A percentile compares a stretch with the other conserved stretches of the same genome.
Conservation (phyloP, 106 monocot species). For the Agapanthus africanus region DNA sequence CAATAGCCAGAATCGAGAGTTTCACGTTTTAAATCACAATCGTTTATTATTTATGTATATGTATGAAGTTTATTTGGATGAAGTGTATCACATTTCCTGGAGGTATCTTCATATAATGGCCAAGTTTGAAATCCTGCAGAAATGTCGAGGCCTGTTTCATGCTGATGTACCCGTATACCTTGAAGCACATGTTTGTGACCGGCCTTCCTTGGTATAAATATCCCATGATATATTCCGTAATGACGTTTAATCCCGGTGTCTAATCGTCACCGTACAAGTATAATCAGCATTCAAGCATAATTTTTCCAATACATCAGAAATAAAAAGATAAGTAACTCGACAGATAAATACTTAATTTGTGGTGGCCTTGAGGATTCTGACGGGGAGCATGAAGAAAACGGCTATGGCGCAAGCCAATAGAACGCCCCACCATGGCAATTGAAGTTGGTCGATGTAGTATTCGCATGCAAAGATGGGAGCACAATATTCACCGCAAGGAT, state of each 20-base stretch:
- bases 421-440: conserved; percentile 95
- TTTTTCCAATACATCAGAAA: neutral
- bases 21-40: no score
- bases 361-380: conserved; percentile 16
- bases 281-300: neutral
- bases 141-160: conserved; percentile 37
- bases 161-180: conserved; percentile 40
- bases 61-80: no score
- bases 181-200: conserved; percentile 44
- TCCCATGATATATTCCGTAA: no score
- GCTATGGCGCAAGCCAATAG: conserved; percentile 30
- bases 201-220: conserved; percentile 32
- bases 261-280: conserved; percentile 5
- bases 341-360: conserved; percentile 15
- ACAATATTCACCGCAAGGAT: conserved; percentile 63
- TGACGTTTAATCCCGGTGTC: no score
- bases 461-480: conserved; percentile 61
- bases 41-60: no score
- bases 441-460: conserved; percentile 82
- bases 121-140: conserved; percentile 46
- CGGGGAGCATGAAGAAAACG: conserved; percentile 19
- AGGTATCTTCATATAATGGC: conserved; percentile 48
- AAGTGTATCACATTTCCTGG: conserved; percentile 39
- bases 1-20: no score
- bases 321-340: neutral